These are phyloP conservation scores for Pseudogymnoascus sp. DNA, from an alignment of 2,329 filamentous ascomycete species.

Conservation along the genomic window DNA sequence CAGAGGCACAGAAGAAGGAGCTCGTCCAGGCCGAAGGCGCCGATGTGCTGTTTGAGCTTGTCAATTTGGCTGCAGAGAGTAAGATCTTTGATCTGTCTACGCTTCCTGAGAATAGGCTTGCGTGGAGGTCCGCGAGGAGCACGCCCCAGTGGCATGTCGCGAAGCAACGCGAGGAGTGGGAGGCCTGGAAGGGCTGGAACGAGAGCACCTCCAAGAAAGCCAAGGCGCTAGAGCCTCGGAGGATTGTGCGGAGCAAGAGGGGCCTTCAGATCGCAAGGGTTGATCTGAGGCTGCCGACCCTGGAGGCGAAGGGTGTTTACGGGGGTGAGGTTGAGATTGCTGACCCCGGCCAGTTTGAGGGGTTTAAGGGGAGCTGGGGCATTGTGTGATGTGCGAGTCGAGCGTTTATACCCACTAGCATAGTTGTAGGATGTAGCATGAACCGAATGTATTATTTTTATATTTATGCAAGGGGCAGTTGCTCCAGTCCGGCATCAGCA, in stretches of 20 bases:
- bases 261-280: conserved; percentile 22
- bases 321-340: conserved; percentile 27
- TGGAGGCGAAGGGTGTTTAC: conserved; percentile 22
- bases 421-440: conserved; percentile 1
- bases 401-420: conserved; percentile 8
- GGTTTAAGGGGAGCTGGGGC: conserved; percentile 24
- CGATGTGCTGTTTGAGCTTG: conserved; percentile 57
- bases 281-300: conserved; percentile 20
- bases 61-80: conserved; percentile 52
- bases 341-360: conserved; percentile 25
- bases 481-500: background rate
- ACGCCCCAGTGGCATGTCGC: conserved; percentile 62
- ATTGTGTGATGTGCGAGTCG: conserved; percentile 1
- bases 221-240: conserved; percentile 30
- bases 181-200: conserved; percentile 53
- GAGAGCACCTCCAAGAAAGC: conserved; percentile 48
- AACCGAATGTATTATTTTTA: background rate
- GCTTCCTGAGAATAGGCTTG: conserved; percentile 52
- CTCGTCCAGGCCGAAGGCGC: conserved; percentile 54
- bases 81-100: conserved; percentile 52
- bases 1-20: conserved; percentile 42
- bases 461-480: background rate
- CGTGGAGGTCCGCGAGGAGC: conserved; percentile 57
- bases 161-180: conserved; percentile 58
- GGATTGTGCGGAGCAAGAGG: conserved; percentile 17